Conservation (phyloP, 2,329 filamentous ascomycete species). For the Pestalotiopsis sp. region DNA sequence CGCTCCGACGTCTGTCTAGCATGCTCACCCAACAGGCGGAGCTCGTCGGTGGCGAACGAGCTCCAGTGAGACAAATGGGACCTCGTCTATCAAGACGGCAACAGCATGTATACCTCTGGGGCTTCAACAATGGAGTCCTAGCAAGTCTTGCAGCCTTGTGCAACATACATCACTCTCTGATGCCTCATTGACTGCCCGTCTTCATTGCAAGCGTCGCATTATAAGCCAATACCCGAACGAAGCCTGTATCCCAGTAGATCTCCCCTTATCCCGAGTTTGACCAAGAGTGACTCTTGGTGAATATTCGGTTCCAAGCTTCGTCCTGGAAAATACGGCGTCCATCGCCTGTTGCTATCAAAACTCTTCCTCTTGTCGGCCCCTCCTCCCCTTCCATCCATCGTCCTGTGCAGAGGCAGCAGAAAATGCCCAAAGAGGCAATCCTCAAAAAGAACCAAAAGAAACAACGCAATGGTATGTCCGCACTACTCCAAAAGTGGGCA, state of each 20-base stretch:
- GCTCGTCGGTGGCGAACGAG: not conserved
- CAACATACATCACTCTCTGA: not conserved
- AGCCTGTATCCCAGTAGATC: not conserved
- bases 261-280: not conserved
- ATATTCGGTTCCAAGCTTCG: not conserved
- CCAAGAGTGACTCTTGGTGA: not conserved
- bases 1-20: not conserved
- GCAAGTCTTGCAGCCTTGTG: not conserved
- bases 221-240: not conserved
- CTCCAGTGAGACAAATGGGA: not conserved
- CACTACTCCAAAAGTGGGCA: constrained; percentile 26
- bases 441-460: constrained; percentile 10
- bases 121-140: not conserved
- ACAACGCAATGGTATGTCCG: constrained; percentile 20
- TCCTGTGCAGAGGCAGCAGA: not conserved
- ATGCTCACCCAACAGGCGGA: not conserved
- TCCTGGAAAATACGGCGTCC: not conserved
- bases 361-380: not conserved
- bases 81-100: not conserved
- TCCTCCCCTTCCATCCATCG: not conserved
- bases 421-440: not conserved
- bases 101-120: not conserved
- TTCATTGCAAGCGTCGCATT: not conserved
- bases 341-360: not conserved
- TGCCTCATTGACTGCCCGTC: not conserved